Evolutionary conservation across 75 land plant genomes (phyloP).

Genomic region (Picea glauca): DNA sequence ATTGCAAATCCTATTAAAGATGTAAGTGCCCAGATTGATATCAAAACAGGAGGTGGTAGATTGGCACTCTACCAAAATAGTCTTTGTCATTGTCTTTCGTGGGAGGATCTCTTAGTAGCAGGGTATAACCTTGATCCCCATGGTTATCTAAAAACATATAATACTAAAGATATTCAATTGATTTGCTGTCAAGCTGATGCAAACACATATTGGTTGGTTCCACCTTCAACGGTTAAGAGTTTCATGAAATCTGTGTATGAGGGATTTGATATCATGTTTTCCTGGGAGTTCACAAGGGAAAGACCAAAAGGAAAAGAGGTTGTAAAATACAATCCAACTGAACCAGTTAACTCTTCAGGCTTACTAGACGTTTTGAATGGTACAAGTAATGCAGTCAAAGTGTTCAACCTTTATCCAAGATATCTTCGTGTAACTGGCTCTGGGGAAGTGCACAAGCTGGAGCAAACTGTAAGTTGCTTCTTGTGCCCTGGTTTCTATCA

Average conservation of each 20-base stretch:
- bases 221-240: conserved; percentile 49
- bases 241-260: conserved; percentile 37
- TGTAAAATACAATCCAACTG: conserved; percentile 35
- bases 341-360: conserved; percentile 32
- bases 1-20: conserved; percentile 76
- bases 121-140: conserved; percentile 39
- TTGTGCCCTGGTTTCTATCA: neutral
- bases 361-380: conserved; percentile 68
- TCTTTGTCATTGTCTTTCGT: conserved; percentile 50
- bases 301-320: conserved; percentile 90
- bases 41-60: conserved; percentile 64
- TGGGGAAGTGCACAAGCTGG: conserved; percentile 75
- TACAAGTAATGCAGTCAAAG: conserved; percentile 36
- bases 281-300: conserved; percentile 81
- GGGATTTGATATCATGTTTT: conserved; percentile 23
- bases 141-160: conserved; percentile 47
- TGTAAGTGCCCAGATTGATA: conserved; percentile 61
- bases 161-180: conserved; percentile 69
- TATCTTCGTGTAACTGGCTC: conserved; percentile 84
- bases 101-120: conserved; percentile 32
- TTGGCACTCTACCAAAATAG: conserved; percentile 70
- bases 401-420: conserved; percentile 65
- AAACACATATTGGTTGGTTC: conserved; percentile 73
- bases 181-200: conserved; percentile 96
- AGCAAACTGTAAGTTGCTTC: conserved; percentile 40